These are phyloP conservation scores for Fusarium neocosmosporiellum DNA, from an alignment of 2,329 filamentous ascomycete species.

Conservation along the genomic window DNA sequence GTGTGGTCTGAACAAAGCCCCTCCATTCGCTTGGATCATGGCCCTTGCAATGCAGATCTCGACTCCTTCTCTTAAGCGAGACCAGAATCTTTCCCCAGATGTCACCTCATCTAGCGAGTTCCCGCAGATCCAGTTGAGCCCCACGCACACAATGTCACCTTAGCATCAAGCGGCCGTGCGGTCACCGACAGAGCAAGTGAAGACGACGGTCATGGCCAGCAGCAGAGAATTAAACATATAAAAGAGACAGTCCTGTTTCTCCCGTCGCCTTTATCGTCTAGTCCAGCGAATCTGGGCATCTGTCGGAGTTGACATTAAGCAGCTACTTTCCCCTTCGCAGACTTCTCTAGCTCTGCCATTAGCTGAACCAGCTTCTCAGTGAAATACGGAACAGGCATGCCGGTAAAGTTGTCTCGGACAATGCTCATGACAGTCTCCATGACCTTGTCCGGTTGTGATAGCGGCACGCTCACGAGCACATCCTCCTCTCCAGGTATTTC, in stretches of 20 bases:
- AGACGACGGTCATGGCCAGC: background rate
- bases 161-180: background rate
- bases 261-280: background rate
- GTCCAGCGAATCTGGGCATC: background rate
- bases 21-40: background rate
- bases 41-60: background rate
- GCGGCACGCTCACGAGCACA: slow-evolving; percentile 11
- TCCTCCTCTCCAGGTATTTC: slow-evolving; percentile 8
- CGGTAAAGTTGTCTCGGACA: slow-evolving; percentile 18
- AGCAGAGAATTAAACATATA: background rate
- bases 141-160: background rate
- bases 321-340: slow-evolving; percentile 25
- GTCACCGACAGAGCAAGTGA: background rate
- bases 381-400: slow-evolving; percentile 16
- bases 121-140: background rate
- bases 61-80: background rate
- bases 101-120: background rate
- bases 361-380: slow-evolving; percentile 31
- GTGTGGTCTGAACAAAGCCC: background rate
- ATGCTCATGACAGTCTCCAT: slow-evolving; percentile 26
- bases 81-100: background rate
- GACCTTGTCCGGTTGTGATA: slow-evolving; percentile 24
- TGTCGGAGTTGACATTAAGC: background rate
- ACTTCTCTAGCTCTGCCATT: slow-evolving; percentile 31
- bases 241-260: background rate